Base-by-base conservation (phyloP, 2,329 filamentous ascomycete species). In the Cladosporium sp. region DNA sequence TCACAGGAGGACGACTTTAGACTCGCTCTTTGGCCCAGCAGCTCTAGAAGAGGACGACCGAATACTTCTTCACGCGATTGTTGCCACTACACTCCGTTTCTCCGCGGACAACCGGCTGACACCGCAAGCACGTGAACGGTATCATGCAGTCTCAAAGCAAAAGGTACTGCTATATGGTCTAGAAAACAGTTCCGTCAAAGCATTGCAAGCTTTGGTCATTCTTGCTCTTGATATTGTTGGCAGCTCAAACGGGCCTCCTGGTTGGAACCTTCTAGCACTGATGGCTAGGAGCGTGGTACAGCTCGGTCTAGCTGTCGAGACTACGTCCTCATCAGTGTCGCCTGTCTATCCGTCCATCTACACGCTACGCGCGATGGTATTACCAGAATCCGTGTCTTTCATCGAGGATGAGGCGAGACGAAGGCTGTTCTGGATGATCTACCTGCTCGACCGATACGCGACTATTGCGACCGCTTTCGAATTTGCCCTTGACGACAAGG, bases 371-470 rank as follows among this genome's bases (percentile, higher is more conserved):
- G 89, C 90, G 13, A 91, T 91, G 74, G 84, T 92, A 2, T 75
- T 95, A 0, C 87, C 89, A 0, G 89, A 95, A 56, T 81, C 91
- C 0, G 84, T 82, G 46, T 87, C 89, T 56, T 95, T 91, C 69
- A 86, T 95, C 52, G 90, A 95, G 66, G 91, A 95, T 56, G 91
- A 96, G 68, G 87, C 87, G 40, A 78, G 90, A 28, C 80, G 91
- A 28, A 78, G 91, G 22, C 74, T 95, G 1, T 95, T 96, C 68
- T 96, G 91, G 91, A 92, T 95, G 84, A 84, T 95, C 9, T 96
- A 95, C 65, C 73, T 95, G 10, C 77, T 96, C 5, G 91, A 96
- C 66, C 80, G 91, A 46, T 95, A 95, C 65, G 89, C 89, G 1
- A 95, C 90, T 0, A 85, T 95, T 52, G 86, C 89, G 0, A 95